Evolutionary conservation across 1,284 basidiomycete genomes (phyloP).

Genomic region (Pisolithus thermaeus): DNA sequence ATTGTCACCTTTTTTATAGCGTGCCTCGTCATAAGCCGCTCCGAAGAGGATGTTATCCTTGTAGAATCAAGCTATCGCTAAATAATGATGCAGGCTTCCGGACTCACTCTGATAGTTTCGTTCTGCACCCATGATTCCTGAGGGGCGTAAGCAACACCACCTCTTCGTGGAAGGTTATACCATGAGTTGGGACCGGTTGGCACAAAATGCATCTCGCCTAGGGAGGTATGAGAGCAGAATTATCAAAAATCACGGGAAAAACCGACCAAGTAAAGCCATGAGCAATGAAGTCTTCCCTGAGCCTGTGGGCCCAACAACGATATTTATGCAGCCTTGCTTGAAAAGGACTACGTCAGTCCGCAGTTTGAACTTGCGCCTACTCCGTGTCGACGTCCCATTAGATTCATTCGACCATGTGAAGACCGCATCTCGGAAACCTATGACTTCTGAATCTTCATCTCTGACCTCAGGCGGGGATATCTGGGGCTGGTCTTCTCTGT

Average conservation of each 20-base stretch:
- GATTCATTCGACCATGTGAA: slow-evolving; percentile 27
- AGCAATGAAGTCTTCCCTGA: slow-evolving; percentile 47
- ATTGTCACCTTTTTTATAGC: slow-evolving; percentile 64
- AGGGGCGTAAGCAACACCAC: slow-evolving; percentile 57
- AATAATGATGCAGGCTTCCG: background rate
- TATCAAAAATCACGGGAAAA: background rate
- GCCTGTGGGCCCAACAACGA: slow-evolving; percentile 60
- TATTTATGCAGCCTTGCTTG: slow-evolving; percentile 51
- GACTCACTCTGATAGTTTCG: slow-evolving; percentile 38
- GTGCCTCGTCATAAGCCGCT: slow-evolving; percentile 60
- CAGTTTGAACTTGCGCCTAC: slow-evolving; percentile 38
- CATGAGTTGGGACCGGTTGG: slow-evolving; percentile 30
- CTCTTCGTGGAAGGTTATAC: slow-evolving; percentile 48
- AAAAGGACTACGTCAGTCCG: slow-evolving; percentile 49
- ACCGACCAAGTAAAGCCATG: slow-evolving; percentile 48
- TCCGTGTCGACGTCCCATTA: slow-evolving; percentile 14
- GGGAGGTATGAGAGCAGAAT: background rate
- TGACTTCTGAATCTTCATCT: slow-evolving; percentile 11
- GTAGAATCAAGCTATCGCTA: background rate
- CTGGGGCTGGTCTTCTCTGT: slow-evolving; percentile 18
- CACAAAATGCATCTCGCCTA: slow-evolving; percentile 14
- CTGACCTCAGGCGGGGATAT: slow-evolving; percentile 1
- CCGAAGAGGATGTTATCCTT: slow-evolving; percentile 84
- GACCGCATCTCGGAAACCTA: slow-evolving; percentile 31
- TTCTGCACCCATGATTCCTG: slow-evolving; percentile 62